Conservation (phyloP, 139 green algal species). For the Micractinium sp. region DNA sequence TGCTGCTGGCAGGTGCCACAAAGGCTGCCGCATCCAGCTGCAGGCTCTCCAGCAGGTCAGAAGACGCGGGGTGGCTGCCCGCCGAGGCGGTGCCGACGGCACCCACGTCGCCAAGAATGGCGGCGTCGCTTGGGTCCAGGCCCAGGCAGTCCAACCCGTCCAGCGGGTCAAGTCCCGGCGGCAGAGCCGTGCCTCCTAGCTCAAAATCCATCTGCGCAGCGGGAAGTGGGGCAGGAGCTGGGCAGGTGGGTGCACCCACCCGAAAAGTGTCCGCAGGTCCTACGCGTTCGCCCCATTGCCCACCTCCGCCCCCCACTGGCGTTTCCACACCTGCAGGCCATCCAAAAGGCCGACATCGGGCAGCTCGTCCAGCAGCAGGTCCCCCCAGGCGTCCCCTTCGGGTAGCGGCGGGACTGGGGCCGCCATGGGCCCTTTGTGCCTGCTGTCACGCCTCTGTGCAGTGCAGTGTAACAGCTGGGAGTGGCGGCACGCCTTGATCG, state of each 20-base stretch:
- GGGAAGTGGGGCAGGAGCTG: background rate
- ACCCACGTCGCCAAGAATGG: background rate
- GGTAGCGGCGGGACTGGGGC: background rate
- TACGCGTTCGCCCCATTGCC: background rate
- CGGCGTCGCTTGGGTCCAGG: background rate
- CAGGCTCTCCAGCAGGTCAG: slow-evolving; percentile 35
- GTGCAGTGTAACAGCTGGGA: too few species aligned
- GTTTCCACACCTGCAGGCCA: slow-evolving; percentile 24
- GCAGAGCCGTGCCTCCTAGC: background rate
- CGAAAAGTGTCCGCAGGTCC: background rate
- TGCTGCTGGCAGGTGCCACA: background rate
- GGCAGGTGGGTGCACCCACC: background rate
- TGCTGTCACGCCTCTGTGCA: background rate
- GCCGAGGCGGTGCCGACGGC: background rate
- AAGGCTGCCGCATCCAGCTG: slow-evolving; percentile 17
- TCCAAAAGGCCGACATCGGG: slow-evolving; percentile 21
- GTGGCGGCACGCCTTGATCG: too few species aligned
- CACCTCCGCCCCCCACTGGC: background rate
- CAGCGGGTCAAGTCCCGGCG: background rate
- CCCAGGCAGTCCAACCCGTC: slow-evolving; percentile 20
- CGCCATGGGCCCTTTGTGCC: background rate
- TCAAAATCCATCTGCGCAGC: background rate
- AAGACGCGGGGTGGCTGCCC: background rate
- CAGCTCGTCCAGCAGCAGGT: slow-evolving; percentile 16
- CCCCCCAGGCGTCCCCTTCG: slow-evolving; percentile 3